These are phyloP conservation scores for Chloris gayana DNA, from an alignment of 176 grass and related monocot species.

Conservation along the genomic window DNA sequence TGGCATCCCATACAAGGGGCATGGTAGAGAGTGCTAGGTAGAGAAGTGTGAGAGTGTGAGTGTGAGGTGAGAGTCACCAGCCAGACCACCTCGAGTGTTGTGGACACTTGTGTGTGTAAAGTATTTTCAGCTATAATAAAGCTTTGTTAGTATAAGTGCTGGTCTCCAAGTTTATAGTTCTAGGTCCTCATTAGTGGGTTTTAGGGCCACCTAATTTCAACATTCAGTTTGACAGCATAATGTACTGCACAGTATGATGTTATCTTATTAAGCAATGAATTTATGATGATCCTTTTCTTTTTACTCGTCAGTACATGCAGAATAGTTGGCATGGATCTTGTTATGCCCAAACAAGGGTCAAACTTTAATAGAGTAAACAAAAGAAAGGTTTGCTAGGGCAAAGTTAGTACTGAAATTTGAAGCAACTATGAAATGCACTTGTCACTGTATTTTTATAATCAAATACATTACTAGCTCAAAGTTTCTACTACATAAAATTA, in stretches of 20 bases:
- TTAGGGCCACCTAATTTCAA: no score
- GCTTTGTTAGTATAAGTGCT: no score
- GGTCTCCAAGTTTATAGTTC: no score
- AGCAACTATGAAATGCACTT: constrained; percentile 1
- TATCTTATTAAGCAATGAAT: neutral
- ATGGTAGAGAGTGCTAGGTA: no score
- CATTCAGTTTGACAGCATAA: neutral
- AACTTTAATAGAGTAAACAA: neutral
- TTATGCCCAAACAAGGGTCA: neutral
- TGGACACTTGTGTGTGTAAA: no score
- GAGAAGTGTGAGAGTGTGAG: no score
- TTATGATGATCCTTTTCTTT: neutral
- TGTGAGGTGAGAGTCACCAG: no score
- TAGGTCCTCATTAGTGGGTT: no score
- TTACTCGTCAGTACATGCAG: neutral
- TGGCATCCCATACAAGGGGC: no score
- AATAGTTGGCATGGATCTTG: neutral
- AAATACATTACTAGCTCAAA: neutral
- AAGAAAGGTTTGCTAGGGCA: neutral
- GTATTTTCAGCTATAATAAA: no score
- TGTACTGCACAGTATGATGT: neutral
- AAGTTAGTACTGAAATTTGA: neutral
- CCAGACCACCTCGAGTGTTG: no score
- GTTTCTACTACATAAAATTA: constrained; percentile 10
- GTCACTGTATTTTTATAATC: neutral